phyloP scores from a whole-genome alignment of 2,329 filamentous ascomycete species.

The Aspergillus latus region DNA sequence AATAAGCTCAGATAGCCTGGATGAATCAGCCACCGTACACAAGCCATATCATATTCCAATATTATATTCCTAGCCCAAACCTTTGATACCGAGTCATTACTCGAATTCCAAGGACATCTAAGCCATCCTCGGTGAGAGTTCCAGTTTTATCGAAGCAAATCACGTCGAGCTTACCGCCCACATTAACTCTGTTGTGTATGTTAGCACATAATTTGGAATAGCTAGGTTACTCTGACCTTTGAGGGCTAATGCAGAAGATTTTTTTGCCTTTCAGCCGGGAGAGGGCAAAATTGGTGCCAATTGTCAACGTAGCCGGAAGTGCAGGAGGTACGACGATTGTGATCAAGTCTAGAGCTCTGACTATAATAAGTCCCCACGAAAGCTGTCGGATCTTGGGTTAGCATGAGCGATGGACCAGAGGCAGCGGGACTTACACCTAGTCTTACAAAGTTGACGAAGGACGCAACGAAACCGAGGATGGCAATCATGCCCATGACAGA shows the following conservation, averaged over 20 bases:
- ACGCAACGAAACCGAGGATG: slow-evolving; percentile 80
- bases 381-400: slow-evolving; percentile 47
- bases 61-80: slow-evolving; percentile 21
- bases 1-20: slow-evolving; percentile 74
- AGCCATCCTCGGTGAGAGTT: slow-evolving; percentile 92
- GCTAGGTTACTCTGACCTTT: slow-evolving; percentile 49
- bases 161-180: slow-evolving; percentile 91
- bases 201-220: slow-evolving; percentile 9
- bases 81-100: slow-evolving; percentile 65
- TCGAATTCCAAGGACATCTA: slow-evolving; percentile 87
- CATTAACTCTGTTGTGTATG: slow-evolving; percentile 67
- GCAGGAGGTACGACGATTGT: slow-evolving; percentile 97
- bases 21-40: neutral
- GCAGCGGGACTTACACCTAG: slow-evolving; percentile 54
- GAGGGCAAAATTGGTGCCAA: slow-evolving; percentile 93
- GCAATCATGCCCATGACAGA: slow-evolving; percentile 92
- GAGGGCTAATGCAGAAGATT: slow-evolving; percentile 97
- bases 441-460: slow-evolving; percentile 88
- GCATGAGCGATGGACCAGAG: neutral
- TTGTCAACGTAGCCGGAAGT: slow-evolving; percentile 88
- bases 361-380: slow-evolving; percentile 85
- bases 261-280: slow-evolving; percentile 80
- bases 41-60: slow-evolving; percentile 15
- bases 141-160: slow-evolving; percentile 99
- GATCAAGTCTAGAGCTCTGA: slow-evolving; percentile 89